Conservation (phyloP, 495 filamentous ascomycete genomes). For the Amniculicola lignicola region DNA sequence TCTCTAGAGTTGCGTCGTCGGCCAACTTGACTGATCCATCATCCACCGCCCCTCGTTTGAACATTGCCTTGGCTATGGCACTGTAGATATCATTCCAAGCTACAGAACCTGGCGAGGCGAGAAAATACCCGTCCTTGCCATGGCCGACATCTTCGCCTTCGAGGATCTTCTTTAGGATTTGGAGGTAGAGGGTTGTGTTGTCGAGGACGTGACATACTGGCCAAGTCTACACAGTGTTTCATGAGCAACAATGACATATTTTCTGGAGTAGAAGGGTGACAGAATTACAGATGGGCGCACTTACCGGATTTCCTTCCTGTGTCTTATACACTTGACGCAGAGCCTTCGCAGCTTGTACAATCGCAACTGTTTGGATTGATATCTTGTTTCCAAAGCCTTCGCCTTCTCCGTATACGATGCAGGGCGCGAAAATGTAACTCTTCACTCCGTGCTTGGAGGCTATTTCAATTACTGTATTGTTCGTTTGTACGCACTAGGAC, state of each 20-base stretch:
- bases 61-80: constrained; percentile 43
- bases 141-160: constrained; percentile 38
- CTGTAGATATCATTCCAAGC: constrained; percentile 50
- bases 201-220: constrained; percentile 50
- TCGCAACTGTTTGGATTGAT: constrained; percentile 50
- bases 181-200: constrained; percentile 45
- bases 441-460: constrained; percentile 42
- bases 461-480: constrained; percentile 43
- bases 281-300: constrained; percentile 4
- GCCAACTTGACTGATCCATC: constrained; percentile 39
- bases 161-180: constrained; percentile 47
- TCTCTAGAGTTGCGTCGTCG: constrained; percentile 37
- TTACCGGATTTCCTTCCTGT: constrained; percentile 40
- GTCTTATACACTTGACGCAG: constrained; percentile 42
- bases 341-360: constrained; percentile 46
- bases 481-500: constrained; percentile 38
- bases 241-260: background rate
- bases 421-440: constrained; percentile 50
- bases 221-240: constrained; percentile 43
- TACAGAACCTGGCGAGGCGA: constrained; percentile 48
- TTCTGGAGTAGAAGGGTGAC: background rate
- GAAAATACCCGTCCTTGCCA: constrained; percentile 50
- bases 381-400: constrained; percentile 50
- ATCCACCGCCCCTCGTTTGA: constrained; percentile 41
- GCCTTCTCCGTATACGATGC: constrained; percentile 45